These are phyloP conservation scores for Ophiostoma populinum DNA, from an alignment of 2,329 filamentous ascomycete genomes.

Conservation along the genomic window DNA sequence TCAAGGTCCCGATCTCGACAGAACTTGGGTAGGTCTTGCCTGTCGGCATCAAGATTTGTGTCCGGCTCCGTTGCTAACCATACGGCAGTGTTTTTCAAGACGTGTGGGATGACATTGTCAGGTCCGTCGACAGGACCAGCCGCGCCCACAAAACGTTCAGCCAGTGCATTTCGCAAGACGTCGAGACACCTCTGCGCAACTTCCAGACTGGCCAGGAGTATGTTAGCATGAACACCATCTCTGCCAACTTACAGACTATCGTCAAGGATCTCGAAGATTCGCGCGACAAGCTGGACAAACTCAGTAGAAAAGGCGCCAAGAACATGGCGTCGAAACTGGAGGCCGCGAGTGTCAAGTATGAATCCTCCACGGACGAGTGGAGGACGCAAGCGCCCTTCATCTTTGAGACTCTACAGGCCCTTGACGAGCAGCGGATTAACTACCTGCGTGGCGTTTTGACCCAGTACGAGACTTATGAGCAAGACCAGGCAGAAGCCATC, in stretches of 20 bases:
- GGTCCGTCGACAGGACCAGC: conserved; percentile 63
- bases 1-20: conserved; percentile 52
- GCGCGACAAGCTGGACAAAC: conserved; percentile 71
- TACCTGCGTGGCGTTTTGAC: conserved; percentile 81
- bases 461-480: conserved; percentile 82
- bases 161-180: conserved; percentile 68
- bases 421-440: conserved; percentile 80
- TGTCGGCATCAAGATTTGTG: background rate
- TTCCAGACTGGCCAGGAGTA: conserved; percentile 64
- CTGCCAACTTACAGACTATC: conserved; percentile 61
- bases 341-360: conserved; percentile 52
- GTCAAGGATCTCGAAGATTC: conserved; percentile 74
- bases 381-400: conserved; percentile 87
- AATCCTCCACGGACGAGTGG: conserved; percentile 73
- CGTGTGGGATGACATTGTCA: conserved; percentile 78
- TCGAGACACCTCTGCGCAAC: conserved; percentile 65
- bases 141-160: conserved; percentile 69
- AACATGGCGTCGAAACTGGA: conserved; percentile 64
- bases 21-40: conserved; percentile 57
- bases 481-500: conserved; percentile 66
- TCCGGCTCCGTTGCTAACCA: background rate
- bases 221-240: conserved; percentile 63
- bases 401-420: conserved; percentile 78
- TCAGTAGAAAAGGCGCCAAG: conserved; percentile 61
- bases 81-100: conserved; percentile 61